Conservation (phyloP, 2,329 filamentous ascomycete genomes). For the Stachybotrys echinatus region DNA sequence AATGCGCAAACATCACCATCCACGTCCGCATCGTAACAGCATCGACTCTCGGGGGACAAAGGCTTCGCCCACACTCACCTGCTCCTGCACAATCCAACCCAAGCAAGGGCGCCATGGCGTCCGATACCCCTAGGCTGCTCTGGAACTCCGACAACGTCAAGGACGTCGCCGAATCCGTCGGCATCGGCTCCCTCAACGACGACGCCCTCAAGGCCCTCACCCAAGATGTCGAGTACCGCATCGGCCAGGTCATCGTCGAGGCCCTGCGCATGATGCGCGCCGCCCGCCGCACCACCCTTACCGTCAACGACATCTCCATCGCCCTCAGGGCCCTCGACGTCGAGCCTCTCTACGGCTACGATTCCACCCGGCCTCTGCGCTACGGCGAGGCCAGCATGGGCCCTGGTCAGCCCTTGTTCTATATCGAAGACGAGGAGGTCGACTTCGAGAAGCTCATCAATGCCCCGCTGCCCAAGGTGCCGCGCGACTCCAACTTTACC, state of each 20-base stretch:
- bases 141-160: conserved; percentile 97
- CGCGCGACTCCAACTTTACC: conserved; percentile 86
- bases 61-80: no score
- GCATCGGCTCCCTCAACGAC: conserved; percentile 73
- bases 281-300: conserved; percentile 77
- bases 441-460: conserved; percentile 99
- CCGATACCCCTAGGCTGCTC: conserved; percentile 51
- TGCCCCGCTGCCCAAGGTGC: conserved; percentile 88
- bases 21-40: no score
- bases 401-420: conserved; percentile 90
- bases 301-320: conserved; percentile 82
- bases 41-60: no score
- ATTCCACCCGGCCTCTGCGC: conserved; percentile 79
- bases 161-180: conserved; percentile 94
- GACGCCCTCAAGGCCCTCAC: conserved; percentile 84
- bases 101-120: conserved; percentile 22
- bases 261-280: conserved; percentile 95
- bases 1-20: neutral
- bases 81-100: neutral
- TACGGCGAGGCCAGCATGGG: conserved; percentile 94
- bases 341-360: conserved; percentile 94
- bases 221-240: conserved; percentile 91
- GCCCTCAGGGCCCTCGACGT: conserved; percentile 84
- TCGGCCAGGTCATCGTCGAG: conserved; percentile 90
- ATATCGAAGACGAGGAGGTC: conserved; percentile 96